Base-by-base conservation (phyloP, 331 rosid genomes). In the Saraca asoca region DNA sequence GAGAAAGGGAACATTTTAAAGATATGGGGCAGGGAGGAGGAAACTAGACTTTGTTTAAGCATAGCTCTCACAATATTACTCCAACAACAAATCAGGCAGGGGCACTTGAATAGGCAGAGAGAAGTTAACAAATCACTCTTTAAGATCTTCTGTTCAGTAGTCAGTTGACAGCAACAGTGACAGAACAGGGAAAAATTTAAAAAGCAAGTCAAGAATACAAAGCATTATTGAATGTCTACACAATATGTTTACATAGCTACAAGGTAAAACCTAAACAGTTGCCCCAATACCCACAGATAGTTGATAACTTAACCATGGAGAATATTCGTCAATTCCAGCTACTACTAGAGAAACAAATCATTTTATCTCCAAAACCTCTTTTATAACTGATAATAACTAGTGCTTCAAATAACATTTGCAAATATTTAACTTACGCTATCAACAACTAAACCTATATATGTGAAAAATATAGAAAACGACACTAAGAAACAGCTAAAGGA, bases 21-120 rank as follows among this genome's bases (percentile, higher is more conserved):
- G 33, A 41, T 7, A 39, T 24, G 16, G 29, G 46, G 0, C 54
- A 11, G 9, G 34, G 13, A 12, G 12, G 14, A 59, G 53, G 6
- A 67, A 66, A 59, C 14, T 44, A 59, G 35, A 58, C 49, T 33
- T 42, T 41, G 58, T 33, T 39, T 51, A 57, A 57, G 53, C 16
- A 50, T 43, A 73, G 49, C 46, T 63, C 42, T 31, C 29, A 58
- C 5, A 38, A 56, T 16, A 55, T 34, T 12, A 17, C 17, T 67
- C 65, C 2, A 8, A 58, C 55, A 5, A 19, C 34, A 72, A n/a
- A 29, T 38, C 8, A 49, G 51, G 42, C 51, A 66, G 16, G 68
- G 38, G 57, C 9, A 6, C 39, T 63, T 51, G 15, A 15, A 13
- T 13, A 46, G 43, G 11, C 43, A 39, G 7, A 7, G 14, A 46